phyloP scores from a whole-genome alignment of 139 green algal genomes.

The Coelastrella sp. region DNA sequence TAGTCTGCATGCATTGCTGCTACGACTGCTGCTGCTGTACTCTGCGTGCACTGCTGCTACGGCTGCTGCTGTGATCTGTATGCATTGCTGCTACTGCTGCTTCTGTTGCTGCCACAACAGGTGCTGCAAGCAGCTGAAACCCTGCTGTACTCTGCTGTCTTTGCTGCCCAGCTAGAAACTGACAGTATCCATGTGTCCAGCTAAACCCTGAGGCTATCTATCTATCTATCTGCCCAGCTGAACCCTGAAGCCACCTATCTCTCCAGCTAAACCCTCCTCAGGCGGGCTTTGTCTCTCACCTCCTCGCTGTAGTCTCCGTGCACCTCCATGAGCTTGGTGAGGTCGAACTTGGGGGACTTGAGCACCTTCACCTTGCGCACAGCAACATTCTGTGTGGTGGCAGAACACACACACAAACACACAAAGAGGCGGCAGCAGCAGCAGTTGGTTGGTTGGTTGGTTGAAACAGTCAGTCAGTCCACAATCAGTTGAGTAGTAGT shows the following conservation, averaged over 20 bases:
- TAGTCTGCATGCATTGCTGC: neutral
- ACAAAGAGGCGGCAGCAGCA: neutral
- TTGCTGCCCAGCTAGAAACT: neutral
- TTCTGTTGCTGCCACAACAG: no score
- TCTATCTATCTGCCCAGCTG: neutral
- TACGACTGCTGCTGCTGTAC: neutral
- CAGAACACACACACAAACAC: conserved; percentile 85
- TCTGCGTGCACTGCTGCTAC: no score
- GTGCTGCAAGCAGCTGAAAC: neutral
- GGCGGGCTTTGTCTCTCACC: conserved; percentile 19
- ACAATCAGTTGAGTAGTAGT: no score
- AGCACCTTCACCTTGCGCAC: conserved; percentile 99
- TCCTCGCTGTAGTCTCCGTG: conserved; percentile 92
- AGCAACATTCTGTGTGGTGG: conserved; percentile 96
- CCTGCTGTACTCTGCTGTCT: neutral
- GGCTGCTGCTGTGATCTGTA: neutral
- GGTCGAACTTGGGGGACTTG: conserved; percentile 98
- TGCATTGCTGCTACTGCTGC: no score
- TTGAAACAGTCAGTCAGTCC: no score
- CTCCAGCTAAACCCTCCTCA: neutral
- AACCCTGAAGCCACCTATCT: neutral
- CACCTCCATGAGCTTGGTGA: conserved; percentile 99
- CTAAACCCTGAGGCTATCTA: neutral
- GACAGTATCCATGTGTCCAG: no score
- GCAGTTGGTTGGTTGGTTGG: no score